A percentile compares a stretch with the other conserved stretches of the same genome.
Evolutionary conservation across 768 basidiomycete genomes (phyloP).

Genomic region (Scleroderma bovista): DNA sequence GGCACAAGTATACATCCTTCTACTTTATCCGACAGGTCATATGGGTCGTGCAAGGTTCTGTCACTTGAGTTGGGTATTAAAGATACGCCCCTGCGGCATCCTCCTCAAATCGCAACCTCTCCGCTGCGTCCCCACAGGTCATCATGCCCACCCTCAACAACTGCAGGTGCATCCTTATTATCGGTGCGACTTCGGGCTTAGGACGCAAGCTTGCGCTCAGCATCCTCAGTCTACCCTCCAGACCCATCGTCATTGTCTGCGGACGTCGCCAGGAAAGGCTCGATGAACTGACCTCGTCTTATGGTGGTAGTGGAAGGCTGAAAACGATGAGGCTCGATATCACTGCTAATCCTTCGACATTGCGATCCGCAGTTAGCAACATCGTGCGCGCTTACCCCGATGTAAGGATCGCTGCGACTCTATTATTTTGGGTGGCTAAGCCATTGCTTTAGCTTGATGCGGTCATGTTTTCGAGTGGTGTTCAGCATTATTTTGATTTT

Average conservation of each 20-base stretch:
- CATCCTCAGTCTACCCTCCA: constrained; percentile 40
- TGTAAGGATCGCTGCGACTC: constrained; percentile 25
- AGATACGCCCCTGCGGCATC: no score
- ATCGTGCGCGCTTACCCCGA: constrained; percentile 42
- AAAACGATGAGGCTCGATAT: constrained; percentile 41
- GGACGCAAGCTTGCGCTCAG: constrained; percentile 51
- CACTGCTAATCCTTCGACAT: constrained; percentile 28
- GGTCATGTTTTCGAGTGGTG: constrained; percentile 46
- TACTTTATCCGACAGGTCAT: no score
- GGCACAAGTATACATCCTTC: no score
- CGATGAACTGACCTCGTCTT: constrained; percentile 36
- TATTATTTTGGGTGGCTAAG: not conserved
- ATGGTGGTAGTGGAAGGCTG: constrained; percentile 26
- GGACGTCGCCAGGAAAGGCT: constrained; percentile 49
- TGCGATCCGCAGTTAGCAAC: constrained; percentile 38
- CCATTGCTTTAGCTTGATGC: constrained; percentile 44
- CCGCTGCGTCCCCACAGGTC: not conserved
- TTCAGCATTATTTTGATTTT: constrained; percentile 47
- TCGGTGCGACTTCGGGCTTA: constrained; percentile 53
- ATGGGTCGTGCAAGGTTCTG: no score
- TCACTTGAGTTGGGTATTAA: no score
- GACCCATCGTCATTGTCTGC: constrained; percentile 44
- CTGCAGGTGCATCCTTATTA: constrained; percentile 46
- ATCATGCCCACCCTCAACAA: constrained; percentile 35
- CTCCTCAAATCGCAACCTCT: no score